Evolutionary conservation across 805 yeast species (phyloP), one percentile per base, ranked within the genome.

Genomic region (Sugiyamaella qingdaonensis): DNA sequence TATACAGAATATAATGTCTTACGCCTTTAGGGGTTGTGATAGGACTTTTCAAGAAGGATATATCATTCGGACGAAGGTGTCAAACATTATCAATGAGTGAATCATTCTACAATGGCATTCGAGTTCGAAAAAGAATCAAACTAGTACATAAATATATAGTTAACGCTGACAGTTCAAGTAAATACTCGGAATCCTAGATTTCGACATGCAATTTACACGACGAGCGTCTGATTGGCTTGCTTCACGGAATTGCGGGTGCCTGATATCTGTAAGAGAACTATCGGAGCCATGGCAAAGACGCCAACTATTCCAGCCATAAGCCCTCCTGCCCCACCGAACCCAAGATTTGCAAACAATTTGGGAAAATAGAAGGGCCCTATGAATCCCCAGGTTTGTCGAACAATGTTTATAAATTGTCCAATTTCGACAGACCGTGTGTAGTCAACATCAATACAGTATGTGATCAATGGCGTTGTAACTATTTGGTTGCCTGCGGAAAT

Each of bases 291-390:
- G 14, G 52, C 44, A 19, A 31, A 32, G 5, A 51, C 53, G 16
- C 53, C 57, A 10, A 54, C 33, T 8, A 54, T 14, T 11, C 55
- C 57, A 10, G 49, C 52, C 55, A 54, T 52, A 5, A 54, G 42
- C n/a, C 57, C 52, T 9, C 48, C 57, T n/a, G 55, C 55, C 7
- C 57, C 57, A 5, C 49, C 52, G 13, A 54, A 47, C 21, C 61
- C 62, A 9, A 64, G 34, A 43, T 54, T 60, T 8, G 50, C 57
- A 45, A 65, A 58, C 68, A 65, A 64, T 10, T 45, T 39, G 7
- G 68, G 68, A 50, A 65, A 65, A 54, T 62, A 65, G 54, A 65
- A 65, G n/a, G 69, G 69, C 11, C 66, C 68, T 27, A 63, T 53
- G 41, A 65, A 65, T 11, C 66, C 68, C 44, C 57, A 55, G 10